Evolutionary conservation across 2,329 filamentous ascomycete genomes (phyloP), one percentile per base, ranked within the genome.

Genomic region (Escovopsis sp.): DNA sequence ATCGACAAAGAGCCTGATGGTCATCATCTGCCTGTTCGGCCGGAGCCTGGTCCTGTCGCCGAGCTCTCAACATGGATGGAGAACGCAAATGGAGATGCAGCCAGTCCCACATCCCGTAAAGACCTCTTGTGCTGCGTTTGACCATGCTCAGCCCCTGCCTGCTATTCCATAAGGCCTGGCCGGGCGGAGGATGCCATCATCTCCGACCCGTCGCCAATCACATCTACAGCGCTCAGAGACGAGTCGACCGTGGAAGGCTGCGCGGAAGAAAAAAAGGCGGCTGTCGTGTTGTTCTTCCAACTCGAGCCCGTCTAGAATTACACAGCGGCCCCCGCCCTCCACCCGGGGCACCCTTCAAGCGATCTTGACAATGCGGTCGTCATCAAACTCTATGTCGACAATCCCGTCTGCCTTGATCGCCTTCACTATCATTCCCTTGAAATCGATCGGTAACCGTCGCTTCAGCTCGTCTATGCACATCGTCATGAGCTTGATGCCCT

Each of bases 381-480:
- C 85, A 59, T 89, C 82, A 60, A 87, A 93, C 49, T 85, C 77
- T 54, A 93, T 74, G 54, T 91, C 85, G 52, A 76, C 69, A 47
- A 98, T 81, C 10, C 93, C 91, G 53, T 96, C 86, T 68, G 93
- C 94, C 47, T 87, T 94, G 55, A 98, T 79, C 31, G 87, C 83
- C 73, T 96, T 96, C 55, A 98, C 88, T 41, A 73, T 57, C 79
- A 94, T 84, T 33, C 91, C 91, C 74, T 98, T 98, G 76, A 96
- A 98, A 63, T 98, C 91, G 59, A 98, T 88, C 45, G 91, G 91
- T 71, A 98, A 76, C 65, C 93, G 78, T 61, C 91, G 79, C 76
- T 95, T 94, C 59, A 98, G 69, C 71, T 98, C 91, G 62, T 96
- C 88, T 51, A 85, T 91, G 68, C 91, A 98, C 80, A 95, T 83